Evolutionary conservation across 2,329 filamentous ascomycete genomes (phyloP).

Genomic region (Colletotrichum sojae): DNA sequence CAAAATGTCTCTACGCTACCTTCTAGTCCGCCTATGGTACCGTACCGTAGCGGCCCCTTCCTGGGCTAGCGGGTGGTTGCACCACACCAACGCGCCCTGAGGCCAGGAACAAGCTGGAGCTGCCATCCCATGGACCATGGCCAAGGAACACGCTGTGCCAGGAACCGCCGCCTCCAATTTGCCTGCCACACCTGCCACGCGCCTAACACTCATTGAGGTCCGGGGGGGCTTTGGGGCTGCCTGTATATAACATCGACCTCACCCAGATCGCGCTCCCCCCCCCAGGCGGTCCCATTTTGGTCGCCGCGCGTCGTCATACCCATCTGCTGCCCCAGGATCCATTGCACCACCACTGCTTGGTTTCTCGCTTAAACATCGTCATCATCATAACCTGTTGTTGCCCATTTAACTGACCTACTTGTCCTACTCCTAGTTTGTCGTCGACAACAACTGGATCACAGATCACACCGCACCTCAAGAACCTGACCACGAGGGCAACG

Average conservation of each 20-base stretch:
- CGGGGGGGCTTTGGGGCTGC: not conserved
- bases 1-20: not conserved
- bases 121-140: conserved; percentile 17
- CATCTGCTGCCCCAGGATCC: conserved; percentile 19
- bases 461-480: conserved; percentile 87
- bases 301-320: conserved; percentile 39
- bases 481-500: conserved; percentile 84
- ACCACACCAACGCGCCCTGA: not conserved
- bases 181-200: conserved; percentile 32
- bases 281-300: conserved; percentile 32
- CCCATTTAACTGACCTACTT: conserved; percentile 36
- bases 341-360: conserved; percentile 30
- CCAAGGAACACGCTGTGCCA: conserved; percentile 28
- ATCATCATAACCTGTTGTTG: conserved; percentile 14
- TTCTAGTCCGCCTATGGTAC: no score
- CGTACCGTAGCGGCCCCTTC: not conserved
- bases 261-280: conserved; percentile 29
- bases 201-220: not conserved
- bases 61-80: not conserved
- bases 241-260: conserved; percentile 35
- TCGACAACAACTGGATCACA: conserved; percentile 91
- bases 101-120: conserved; percentile 25
- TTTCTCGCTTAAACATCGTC: conserved; percentile 37
- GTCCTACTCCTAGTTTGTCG: conserved; percentile 80
- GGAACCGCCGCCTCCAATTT: conserved; percentile 40